These are phyloP conservation scores for Botryotinia convoluta DNA, from an alignment of 2,329 filamentous ascomycete genomes.

Conservation along the genomic window DNA sequence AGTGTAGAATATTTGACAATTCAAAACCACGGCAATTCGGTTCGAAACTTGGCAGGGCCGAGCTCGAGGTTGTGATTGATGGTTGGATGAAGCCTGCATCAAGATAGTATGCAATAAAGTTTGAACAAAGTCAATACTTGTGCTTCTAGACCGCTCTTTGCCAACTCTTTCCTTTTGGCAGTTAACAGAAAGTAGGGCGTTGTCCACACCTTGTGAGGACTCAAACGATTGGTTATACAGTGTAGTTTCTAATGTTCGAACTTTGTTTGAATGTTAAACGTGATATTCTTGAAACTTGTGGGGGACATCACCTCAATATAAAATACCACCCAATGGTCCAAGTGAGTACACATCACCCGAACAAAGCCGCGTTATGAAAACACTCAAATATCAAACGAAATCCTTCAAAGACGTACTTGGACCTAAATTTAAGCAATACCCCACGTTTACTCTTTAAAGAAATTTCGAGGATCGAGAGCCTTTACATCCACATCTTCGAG, in stretches of 20 bases:
- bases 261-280: neutral
- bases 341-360: neutral
- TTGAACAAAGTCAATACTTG: neutral
- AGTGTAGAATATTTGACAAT: neutral
- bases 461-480: conserved; percentile 1
- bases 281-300: neutral
- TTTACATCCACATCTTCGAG: neutral
- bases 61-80: neutral
- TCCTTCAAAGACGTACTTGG: neutral
- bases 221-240: neutral
- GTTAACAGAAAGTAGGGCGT: neutral
- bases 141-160: neutral
- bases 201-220: neutral
- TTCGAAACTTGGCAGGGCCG: neutral
- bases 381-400: neutral
- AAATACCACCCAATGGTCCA: neutral
- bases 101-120: neutral
- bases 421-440: neutral
- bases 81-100: conserved; percentile 5
- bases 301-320: neutral
- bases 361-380: neutral
- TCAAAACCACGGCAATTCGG: neutral
- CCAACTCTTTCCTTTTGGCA: neutral
- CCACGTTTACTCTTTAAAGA: neutral
- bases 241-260: neutral